Evolutionary conservation across 495 filamentous ascomycete species (phyloP), one percentile per base, ranked within the genome.

Genomic region (Aspergillus nanangensis): DNA sequence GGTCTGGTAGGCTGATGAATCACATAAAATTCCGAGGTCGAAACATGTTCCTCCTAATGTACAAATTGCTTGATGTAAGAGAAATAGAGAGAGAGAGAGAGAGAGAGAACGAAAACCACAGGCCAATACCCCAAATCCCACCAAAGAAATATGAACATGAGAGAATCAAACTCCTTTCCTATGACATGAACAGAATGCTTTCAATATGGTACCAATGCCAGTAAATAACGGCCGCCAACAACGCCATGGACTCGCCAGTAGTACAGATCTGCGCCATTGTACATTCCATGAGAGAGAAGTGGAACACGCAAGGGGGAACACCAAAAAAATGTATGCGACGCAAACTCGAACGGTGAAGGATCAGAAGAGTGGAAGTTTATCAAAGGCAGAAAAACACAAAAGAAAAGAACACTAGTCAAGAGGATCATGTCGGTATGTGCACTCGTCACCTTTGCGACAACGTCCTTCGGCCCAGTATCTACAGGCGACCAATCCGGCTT

Each of bases 401-500:
- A 48, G 41, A 29, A 51, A 22, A 31, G 40, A 32, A 44, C 44
- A 40, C 51, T 35, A 56, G 15, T 47, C 44, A 17, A 57, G 42
- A 25, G 62, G 53, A 48, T 75, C 71, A 18, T 96, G 90, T 35
- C 86, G 74, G 66, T 81, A 96, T 1, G 87, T 93, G 62, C 90
- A 96, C 25, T 84, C 83, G 14, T 86, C 84, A 3, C 90, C 90
- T 63, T 95, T 93, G 14, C 75, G 72, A 65, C 90, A 96, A 61
- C 83, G 83, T 13, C 89, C 89, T 45, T 86, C 77, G 5, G 76
- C 70, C 73, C 76, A 96, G 65, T 89, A 95, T 38, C 75, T 79
- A 66, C 90, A 96, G 13, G 86, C 75, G 39, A 77, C 70, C 23
- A 65, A 50, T 39, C 66, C 66, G 38, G 58, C 63, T 50, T 69